Evolutionary conservation across 2,329 filamentous ascomycete genomes (phyloP).

Genomic region (Colletotrichum limetticola): DNA sequence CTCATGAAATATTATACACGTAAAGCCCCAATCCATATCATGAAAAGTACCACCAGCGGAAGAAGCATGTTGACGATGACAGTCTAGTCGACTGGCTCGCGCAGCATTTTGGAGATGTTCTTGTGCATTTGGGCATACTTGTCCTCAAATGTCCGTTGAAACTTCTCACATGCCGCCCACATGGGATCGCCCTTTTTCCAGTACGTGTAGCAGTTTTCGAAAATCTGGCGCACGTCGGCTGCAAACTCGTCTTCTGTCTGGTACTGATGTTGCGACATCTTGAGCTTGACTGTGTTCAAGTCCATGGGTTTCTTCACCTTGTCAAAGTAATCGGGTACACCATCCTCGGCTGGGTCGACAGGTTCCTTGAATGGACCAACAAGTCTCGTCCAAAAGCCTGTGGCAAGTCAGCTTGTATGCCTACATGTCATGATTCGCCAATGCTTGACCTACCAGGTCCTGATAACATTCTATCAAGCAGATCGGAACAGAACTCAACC

Average conservation of each 20-base stretch:
- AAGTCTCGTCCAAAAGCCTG: constrained; percentile 74
- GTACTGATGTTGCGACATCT: constrained; percentile 68
- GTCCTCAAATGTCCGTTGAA: constrained; percentile 68
- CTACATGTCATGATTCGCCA: background rate
- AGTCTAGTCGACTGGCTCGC: constrained; percentile 48
- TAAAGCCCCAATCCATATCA: background rate
- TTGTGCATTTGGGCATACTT: constrained; percentile 70
- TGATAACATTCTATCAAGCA: constrained; percentile 69
- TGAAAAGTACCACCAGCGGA: background rate
- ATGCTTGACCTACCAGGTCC: constrained; percentile 61
- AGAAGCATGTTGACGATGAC: background rate
- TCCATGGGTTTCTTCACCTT: constrained; percentile 73
- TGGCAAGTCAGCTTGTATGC: constrained; percentile 8
- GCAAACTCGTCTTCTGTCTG: constrained; percentile 63
- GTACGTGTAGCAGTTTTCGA: constrained; percentile 72
- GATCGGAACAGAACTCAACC: constrained; percentile 67
- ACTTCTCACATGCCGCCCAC: constrained; percentile 64
- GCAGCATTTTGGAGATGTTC: constrained; percentile 66
- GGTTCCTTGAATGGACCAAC: constrained; percentile 71
- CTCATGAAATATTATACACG: constrained; percentile 11
- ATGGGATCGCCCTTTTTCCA: constrained; percentile 67
- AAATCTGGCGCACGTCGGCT: constrained; percentile 69
- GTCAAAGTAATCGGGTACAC: constrained; percentile 70
- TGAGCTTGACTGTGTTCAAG: constrained; percentile 67
- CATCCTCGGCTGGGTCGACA: constrained; percentile 66